Base-by-base conservation (phyloP, 2,329 filamentous ascomycete species). In the Onygenales sp. region DNA sequence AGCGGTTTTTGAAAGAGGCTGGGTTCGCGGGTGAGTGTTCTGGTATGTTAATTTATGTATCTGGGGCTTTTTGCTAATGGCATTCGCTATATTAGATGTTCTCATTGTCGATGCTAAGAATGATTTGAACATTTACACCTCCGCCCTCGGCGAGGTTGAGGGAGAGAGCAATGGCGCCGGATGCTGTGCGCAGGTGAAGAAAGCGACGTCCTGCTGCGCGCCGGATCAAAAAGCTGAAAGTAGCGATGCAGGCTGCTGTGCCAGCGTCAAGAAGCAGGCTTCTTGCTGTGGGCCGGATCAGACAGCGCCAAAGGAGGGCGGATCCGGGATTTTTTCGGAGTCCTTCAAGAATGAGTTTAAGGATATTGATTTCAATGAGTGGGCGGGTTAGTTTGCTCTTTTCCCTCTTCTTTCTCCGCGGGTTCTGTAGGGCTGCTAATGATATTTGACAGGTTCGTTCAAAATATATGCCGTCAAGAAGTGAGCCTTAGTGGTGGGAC, bases 401-500 rank as follows among this genome's bases (percentile, higher is more conserved):
- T 6, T 32, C 6, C 32, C 27, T 40, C 50, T 44, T 53, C 14
- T 53, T 32, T 17, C 13, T 1, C 9, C 37, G 14, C 2, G 4
- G 21, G 21, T 27, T 27, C 21, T 27, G 21, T 21, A 5, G 46
- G 2, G n/a, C 27, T 9, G 3, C 8, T 40, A 32, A 58, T 59
- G 4, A 52, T 42, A 8, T 6, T 53, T 33, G 45, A 0, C 47
- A 74, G 74, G 71, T 3, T 76, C 76, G 0, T 79, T 73, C 59
- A 74, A 77, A 57, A 74, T 79, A 42, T 79, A 76, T 58, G 76
- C 75, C 2, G 63, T 78, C 45, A 79, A 78, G 59, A 55, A 66
- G 67, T 92, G 34, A 54, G 33, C 8, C 21, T 27, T 27, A 4
- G 21, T 5, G 21, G 1, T 27, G 21, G 21, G 21, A 4, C 21